Base-by-base conservation (phyloP, 345 rosid genomes). In the Populus euphratica region DNA sequence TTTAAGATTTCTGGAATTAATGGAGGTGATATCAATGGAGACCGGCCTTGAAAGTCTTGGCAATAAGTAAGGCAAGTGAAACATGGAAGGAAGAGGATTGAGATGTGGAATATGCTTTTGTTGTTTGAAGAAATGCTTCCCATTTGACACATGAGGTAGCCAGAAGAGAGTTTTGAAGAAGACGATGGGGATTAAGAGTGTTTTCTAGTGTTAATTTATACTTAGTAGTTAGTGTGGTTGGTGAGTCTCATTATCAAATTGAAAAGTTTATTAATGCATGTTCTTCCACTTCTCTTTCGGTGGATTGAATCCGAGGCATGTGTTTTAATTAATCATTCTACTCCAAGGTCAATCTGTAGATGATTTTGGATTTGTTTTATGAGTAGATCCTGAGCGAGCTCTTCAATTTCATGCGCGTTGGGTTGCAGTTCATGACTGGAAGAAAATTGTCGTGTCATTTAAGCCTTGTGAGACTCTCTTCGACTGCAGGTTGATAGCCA, bases 141-240 rank as follows among this genome's bases (percentile, higher is more conserved):
- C 82, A 63, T 80, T 79, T 73, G 64, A 63, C 6, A 20, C 5
- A 71, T 31, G 36, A 33, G 23, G 59, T 52, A 20, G 59, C 59
- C 20, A 18, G 35, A 33, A 33, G 23, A 61, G 33, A 17, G 59
- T 31, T 39, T 59, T 41, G 74, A 69, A 20, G 80, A 16, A 49
- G 73, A 33, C 52, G 59, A 66, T 6, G 10, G 35, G 31, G 39
- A 43, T 73, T 36, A 16, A 23, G 1, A 2, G 65, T 8, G 50
- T 31, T 43, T 44, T 73, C 50, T 39, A 59, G 39, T 50, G 63
- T 47, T 16, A 8, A 36, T 27, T 16, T 50, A 69, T n/a, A 49
- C 59, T 52, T 50, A 20, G 16, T 2, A 59, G 66, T 64, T 65
- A 65, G 76, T 78, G 71, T 65, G 71, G 72, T 65, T 14, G 80